phyloP scores from a whole-genome alignment of 345 rosid species.

The Clausena lansium region DNA sequence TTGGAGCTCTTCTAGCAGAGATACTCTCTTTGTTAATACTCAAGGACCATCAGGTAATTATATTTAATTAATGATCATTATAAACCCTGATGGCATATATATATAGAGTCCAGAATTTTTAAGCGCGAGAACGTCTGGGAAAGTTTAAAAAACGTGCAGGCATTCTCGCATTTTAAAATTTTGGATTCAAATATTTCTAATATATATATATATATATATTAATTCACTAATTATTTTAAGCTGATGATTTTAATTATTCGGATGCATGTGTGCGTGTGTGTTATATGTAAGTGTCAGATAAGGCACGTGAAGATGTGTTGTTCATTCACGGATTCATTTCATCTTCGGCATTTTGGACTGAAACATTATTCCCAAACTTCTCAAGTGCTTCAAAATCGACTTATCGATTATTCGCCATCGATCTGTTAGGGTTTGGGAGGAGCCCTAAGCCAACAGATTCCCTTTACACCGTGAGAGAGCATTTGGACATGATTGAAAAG shows the following conservation, averaged over 20 bases:
- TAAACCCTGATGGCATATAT: neutral
- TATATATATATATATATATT: too few relatives aligned
- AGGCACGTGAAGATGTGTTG: constrained; percentile 70
- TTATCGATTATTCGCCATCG: constrained; percentile 76
- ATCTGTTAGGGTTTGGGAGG: constrained; percentile 85
- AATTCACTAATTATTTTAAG: too few relatives aligned
- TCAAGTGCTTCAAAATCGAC: constrained; percentile 59
- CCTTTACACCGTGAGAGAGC: constrained; percentile 84
- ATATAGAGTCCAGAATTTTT: too few relatives aligned
- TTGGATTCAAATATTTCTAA: too few relatives aligned
- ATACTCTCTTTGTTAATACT: constrained; percentile 72
- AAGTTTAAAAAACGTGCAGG: too few relatives aligned
- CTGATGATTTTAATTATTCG: too few relatives aligned
- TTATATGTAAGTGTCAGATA: constrained; percentile 23
- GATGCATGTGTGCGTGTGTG: too few relatives aligned
- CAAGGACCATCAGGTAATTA: constrained; percentile 55
- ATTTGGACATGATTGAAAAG: constrained; percentile 85
- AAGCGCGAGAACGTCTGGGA: too few relatives aligned
- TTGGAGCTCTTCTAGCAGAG: constrained; percentile 59
- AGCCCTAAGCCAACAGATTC: constrained; percentile 97
- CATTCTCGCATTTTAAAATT: too few relatives aligned
- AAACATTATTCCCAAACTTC: constrained; percentile 91
- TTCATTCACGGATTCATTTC: constrained; percentile 99
- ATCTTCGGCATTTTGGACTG: constrained; percentile 95
- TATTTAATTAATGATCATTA: neutral